Percentiles rank a stretch among this genome's conserved stretches.
phyloP scores from a whole-genome alignment of 371 early-diverging fungal species.

The Parasitella parasitica region DNA sequence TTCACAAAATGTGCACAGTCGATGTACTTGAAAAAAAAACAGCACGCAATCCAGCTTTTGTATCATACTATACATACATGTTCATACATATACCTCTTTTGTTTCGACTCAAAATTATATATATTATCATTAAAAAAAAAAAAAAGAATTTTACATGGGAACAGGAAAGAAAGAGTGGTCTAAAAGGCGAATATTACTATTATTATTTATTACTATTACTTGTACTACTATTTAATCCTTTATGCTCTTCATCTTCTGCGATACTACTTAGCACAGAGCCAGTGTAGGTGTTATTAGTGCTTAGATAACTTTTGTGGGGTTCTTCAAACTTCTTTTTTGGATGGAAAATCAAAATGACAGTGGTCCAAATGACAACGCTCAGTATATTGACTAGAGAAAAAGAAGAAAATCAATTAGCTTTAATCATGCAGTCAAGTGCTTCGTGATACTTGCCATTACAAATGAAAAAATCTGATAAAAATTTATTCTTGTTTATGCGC shows the following conservation, averaged over 20 bases:
- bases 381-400: constrained; percentile 33
- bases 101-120: no score
- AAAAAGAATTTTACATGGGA: background rate
- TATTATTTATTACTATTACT: background rate
- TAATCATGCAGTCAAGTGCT: no score
- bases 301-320: background rate
- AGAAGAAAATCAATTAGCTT: background rate
- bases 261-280: background rate
- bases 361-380: constrained; percentile 33
- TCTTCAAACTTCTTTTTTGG: constrained; percentile 23
- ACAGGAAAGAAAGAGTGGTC: background rate
- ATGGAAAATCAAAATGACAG: constrained; percentile 47
- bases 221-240: background rate
- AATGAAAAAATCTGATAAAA: constrained; percentile 45
- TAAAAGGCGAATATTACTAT: background rate
- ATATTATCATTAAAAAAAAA: background rate
- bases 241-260: background rate
- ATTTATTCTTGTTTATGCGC: constrained; percentile 35
- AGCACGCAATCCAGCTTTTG: background rate
- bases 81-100: background rate
- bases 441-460: constrained; percentile 36
- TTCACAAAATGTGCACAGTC: constrained; percentile 14
- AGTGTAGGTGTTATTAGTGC: background rate
- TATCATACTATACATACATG: background rate
- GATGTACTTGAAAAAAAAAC: constrained; percentile 10